phyloP scores from a whole-genome alignment of 2,329 filamentous ascomycete species.

The Monosporascus ibericus region DNA sequence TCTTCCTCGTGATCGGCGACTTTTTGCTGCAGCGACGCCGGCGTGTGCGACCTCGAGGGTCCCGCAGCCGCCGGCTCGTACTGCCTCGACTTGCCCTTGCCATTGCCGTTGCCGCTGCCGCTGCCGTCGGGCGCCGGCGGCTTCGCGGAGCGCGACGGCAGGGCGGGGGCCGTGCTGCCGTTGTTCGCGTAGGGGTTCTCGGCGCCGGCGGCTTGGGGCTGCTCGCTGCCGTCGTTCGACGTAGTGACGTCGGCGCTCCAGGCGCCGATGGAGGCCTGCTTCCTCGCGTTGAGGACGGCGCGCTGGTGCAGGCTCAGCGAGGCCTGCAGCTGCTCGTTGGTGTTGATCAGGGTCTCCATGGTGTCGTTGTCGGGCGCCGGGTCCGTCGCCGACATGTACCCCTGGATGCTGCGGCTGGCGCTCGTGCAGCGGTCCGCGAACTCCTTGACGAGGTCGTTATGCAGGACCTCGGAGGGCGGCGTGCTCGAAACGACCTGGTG shows the following conservation, averaged over 20 bases:
- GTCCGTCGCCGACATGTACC: conserved; percentile 74
- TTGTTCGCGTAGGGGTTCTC: neutral
- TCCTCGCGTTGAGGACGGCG: conserved; percentile 60
- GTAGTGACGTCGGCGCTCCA: conserved; percentile 19
- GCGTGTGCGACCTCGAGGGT: conserved; percentile 22
- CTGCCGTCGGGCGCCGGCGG: conserved; percentile 20
- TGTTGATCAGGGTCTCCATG: conserved; percentile 88
- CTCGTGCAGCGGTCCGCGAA: conserved; percentile 81
- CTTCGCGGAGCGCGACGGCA: conserved; percentile 16
- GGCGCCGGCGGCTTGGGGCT: conserved; percentile 5
- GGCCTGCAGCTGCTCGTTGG: conserved; percentile 82
- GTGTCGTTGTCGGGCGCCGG: conserved; percentile 88
- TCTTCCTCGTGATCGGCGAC: conserved; percentile 11
- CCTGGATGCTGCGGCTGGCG: conserved; percentile 75
- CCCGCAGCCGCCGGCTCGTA: conserved; percentile 17
- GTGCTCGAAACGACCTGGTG: conserved; percentile 87
- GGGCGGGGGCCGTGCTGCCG: neutral
- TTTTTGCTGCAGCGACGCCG: conserved; percentile 8
- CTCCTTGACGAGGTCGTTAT: conserved; percentile 86
- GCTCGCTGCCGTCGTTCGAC: conserved; percentile 4
- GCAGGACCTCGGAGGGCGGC: conserved; percentile 64
- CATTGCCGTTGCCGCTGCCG: conserved; percentile 20
- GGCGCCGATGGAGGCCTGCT: conserved; percentile 40
- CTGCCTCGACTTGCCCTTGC: conserved; percentile 25
- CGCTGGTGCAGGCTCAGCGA: conserved; percentile 81